Evolutionary conservation across 2,329 filamentous ascomycete species (phyloP).

Genomic region (Paecilomyces niveus): DNA sequence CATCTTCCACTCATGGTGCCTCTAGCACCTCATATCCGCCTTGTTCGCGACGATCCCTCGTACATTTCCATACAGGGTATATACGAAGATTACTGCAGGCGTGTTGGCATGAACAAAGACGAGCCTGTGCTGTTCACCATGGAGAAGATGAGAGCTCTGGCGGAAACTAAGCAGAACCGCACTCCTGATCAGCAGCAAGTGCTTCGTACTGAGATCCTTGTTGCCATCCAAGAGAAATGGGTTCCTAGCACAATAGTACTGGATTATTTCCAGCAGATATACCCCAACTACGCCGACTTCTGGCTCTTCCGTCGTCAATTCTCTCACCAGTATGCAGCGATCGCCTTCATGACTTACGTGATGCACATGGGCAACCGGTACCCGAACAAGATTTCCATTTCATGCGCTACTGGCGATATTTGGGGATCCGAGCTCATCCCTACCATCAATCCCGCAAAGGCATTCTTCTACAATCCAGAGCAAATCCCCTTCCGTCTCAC

Average conservation of each 20-base stretch:
- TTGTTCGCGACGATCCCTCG: conserved; percentile 91
- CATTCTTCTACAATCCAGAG: conserved; percentile 91
- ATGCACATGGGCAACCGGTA: conserved; percentile 96
- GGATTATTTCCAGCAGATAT: conserved; percentile 82
- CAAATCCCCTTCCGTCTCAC: conserved; percentile 95
- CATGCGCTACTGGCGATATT: conserved; percentile 78
- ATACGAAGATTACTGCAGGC: conserved; percentile 92
- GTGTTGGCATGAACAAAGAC: conserved; percentile 82
- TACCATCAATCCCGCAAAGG: conserved; percentile 73
- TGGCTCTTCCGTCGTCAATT: conserved; percentile 98
- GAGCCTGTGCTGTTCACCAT: conserved; percentile 92
- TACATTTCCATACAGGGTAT: conserved; percentile 92
- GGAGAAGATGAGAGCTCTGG: conserved; percentile 77
- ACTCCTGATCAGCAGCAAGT: conserved; percentile 61
- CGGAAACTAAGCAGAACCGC: conserved; percentile 56
- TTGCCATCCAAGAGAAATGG: conserved; percentile 88
- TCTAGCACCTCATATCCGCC: conserved; percentile 84
- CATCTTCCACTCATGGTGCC: conserved; percentile 94
- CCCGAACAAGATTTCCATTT: conserved; percentile 91
- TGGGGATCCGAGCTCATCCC: conserved; percentile 96
- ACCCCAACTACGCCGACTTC: conserved; percentile 86
- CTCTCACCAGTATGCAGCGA: conserved; percentile 85
- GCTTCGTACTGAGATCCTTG: conserved; percentile 83
- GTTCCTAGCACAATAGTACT: conserved; percentile 76
- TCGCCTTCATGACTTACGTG: conserved; percentile 98